Base-by-base conservation (phyloP, 495 filamentous ascomycete species). In the Talaromyces liani region DNA sequence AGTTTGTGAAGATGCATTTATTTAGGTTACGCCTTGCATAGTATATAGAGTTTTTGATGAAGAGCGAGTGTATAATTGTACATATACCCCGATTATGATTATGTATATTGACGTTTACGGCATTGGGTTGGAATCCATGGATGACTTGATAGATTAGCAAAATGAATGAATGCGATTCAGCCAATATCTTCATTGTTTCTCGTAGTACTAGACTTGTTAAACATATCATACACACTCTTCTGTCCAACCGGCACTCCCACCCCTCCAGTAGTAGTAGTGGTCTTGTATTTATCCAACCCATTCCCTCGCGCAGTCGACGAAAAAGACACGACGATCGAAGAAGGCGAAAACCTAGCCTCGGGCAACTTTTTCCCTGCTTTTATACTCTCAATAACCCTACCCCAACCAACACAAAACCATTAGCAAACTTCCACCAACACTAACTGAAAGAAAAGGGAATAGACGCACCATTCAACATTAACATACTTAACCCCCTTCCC, bases 321-420 rank as follows among this genome's bases (percentile, higher is more conserved):
- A 3, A 6, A 45, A n/a, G 12, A 45, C n/a, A 31, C 0, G 6
- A 7, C 29, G 7, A 6, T 31, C 29, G 33, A 12, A 27, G 90
- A 65, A 60, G 77, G 77, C 20, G 78, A 78, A 72, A 93, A 97
- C 65, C 81, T 76, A 3, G 85, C 78, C 72, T 97, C 93, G 5
- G 91, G 78, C 47, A 94, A 77, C 53, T 91, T 78, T 72, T 84
- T 91, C 9, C 86, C 88, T 0, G 81, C 85, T 64, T 87, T 88
- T 59, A 97, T 80, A 74, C 91, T 91, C 69, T 96, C 90, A 34
- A 93, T 71, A 3, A 85, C 85, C 88, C 87, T 89, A 63, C 27
- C 31, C 51, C 27, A 25, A 29, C 31, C 29, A 39, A 27, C 25
- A 24, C 34, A 39, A 27, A n/a, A 24, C 34, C 9, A 16, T 63